Evolutionary conservation across 2,329 filamentous ascomycete species (phyloP).

Genomic region (Chaetomiaceae sp.): DNA sequence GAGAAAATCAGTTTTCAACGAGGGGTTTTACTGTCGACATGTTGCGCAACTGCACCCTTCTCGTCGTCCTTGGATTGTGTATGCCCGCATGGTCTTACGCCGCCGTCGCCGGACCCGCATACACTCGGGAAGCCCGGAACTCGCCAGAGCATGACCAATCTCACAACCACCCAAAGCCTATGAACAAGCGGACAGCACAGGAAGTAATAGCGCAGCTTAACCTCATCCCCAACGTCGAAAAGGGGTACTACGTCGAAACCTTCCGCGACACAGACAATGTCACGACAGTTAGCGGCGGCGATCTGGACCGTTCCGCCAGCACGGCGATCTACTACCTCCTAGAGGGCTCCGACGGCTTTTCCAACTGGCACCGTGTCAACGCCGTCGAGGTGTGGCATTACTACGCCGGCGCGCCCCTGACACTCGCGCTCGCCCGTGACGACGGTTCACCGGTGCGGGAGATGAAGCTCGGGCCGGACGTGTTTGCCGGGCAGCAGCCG

Average conservation of each 20-base stretch:
- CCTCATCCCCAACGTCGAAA: conserved; percentile 43
- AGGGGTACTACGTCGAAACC: conserved; percentile 46
- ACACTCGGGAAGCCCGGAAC: not conserved
- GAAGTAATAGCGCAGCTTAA: conserved; percentile 42
- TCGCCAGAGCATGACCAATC: not conserved
- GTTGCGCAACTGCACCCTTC: no score
- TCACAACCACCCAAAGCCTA: not conserved
- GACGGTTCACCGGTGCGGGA: conserved; percentile 38
- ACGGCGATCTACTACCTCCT: conserved; percentile 53
- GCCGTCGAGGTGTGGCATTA: conserved; percentile 50
- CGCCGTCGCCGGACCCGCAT: not conserved
- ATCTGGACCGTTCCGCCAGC: conserved; percentile 43
- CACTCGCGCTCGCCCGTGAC: conserved; percentile 41
- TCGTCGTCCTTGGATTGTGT: not conserved
- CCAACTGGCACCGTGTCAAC: conserved; percentile 48
- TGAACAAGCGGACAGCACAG: conserved; percentile 12
- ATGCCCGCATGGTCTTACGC: not conserved
- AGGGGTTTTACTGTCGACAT: no score
- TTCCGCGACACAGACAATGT: conserved; percentile 37
- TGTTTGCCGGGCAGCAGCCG: conserved; percentile 41
- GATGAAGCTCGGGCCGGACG: conserved; percentile 39
- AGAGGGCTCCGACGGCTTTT: conserved; percentile 39
- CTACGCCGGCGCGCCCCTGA: conserved; percentile 49
- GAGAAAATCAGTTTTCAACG: no score
- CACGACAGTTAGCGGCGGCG: no score